phyloP scores from a whole-genome alignment of 2,329 filamentous ascomycete species.

The Westerdykella aurantiaca region DNA sequence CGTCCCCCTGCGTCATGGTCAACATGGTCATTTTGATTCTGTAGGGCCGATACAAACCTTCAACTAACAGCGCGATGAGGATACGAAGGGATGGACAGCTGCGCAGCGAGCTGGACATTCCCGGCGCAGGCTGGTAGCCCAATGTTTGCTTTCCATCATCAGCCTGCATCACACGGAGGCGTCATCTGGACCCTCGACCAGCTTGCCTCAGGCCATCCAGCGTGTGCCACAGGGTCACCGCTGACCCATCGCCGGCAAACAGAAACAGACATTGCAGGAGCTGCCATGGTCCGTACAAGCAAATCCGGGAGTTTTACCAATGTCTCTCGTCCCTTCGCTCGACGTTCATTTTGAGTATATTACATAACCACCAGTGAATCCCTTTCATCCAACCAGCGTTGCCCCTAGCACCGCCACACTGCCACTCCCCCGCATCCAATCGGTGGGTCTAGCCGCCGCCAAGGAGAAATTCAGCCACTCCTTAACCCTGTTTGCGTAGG shows the following conservation, averaged over 20 bases:
- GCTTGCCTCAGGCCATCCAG: no score
- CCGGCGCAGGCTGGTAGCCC: constrained; percentile 1
- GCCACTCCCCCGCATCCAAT: neutral
- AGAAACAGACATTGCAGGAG: no score
- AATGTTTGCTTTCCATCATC: constrained; percentile 1
- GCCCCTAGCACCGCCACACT: neutral
- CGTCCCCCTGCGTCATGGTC: neutral
- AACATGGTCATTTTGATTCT: no score
- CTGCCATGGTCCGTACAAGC: no score
- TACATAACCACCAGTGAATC: neutral
- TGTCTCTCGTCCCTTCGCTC: neutral
- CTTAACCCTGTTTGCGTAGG: no score
- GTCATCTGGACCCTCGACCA: constrained; percentile 1
- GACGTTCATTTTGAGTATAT: neutral
- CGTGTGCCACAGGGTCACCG: no score
- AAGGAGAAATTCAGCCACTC: neutral
- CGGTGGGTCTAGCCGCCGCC: neutral
- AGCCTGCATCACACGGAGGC: constrained; percentile 6
- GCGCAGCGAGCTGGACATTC: neutral
- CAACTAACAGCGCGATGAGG: no score
- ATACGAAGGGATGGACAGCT: no score
- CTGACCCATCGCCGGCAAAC: no score
- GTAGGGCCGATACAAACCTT: no score
- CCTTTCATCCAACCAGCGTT: neutral
- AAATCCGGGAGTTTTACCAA: no score